Base-by-base conservation (phyloP, 345 rosid species). In the Heritiera fomes region DNA sequence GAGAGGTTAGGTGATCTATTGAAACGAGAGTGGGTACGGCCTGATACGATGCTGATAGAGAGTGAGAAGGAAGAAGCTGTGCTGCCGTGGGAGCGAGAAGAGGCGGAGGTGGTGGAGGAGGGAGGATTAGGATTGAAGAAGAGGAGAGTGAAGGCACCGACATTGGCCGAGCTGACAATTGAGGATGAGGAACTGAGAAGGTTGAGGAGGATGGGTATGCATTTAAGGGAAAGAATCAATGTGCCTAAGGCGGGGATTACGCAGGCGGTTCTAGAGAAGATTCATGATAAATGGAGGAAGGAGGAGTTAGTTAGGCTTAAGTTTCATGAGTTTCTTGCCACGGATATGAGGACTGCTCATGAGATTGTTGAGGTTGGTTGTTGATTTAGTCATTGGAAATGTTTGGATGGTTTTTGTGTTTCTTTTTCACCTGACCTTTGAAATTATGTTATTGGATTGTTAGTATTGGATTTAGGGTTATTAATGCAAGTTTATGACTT, bases 281-380 rank as follows among this genome's bases (percentile, higher is more conserved):
- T 97, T 87, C 91, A 97, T 84, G 97, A 92, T 81, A 88, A 82
- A 23, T 97, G 99, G 99, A 90, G 98, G 85, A 97, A 92, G 83
- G 92, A 90, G 76, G 99, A 97, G 85, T 84, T 97, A 49, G 98
- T 91, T 52, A 89, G 96, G 87, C 92, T 97, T 34, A 97, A 93
- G 91, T 97, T 97, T 81, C 98, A 97, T 20, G 99, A 97, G 82
- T 88, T 87, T 47, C 97, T 97, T 15, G 98, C 98, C 14, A 80
- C 77, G 0, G 98, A 97, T 67, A 97, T 97, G 99, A 94, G 81
- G 84, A 97, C 97, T n/a, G 98, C 95, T 0, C 98, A 94, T 45
- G 94, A 91, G 85, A 87, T 97, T 49, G 98, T 92, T 53, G 98
- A 97, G 99, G 98, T 97, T 50, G 79, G 85, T 81, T 77, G 13